These are phyloP conservation scores for Rostrohypoxylon terebratum DNA, from an alignment of 495 filamentous ascomycete genomes.

Conservation along the genomic window DNA sequence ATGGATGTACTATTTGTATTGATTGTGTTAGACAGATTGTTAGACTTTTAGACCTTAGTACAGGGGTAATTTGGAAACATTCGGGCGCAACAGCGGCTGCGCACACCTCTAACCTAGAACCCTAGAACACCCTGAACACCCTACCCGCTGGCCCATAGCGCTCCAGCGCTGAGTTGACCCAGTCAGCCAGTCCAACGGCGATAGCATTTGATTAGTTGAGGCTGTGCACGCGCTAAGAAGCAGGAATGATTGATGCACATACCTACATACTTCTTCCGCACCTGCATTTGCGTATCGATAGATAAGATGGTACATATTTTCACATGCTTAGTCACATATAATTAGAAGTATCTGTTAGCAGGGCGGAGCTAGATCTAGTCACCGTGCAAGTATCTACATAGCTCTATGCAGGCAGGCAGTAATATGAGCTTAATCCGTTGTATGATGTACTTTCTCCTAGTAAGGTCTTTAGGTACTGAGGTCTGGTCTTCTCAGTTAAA, in stretches of 20 bases:
- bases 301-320: constrained; percentile 14
- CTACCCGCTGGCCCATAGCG: constrained; percentile 15
- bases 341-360: background rate
- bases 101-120: background rate
- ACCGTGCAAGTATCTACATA: background rate
- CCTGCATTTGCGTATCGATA: background rate
- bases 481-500: background rate
- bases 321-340: background rate
- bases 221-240: constrained; percentile 46
- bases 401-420: background rate
- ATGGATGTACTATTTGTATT: background rate
- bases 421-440: background rate
- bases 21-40: background rate
- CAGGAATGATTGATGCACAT: constrained; percentile 37
- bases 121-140: too few relatives aligned
- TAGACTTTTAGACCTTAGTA: background rate
- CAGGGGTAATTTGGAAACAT: background rate
- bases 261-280: constrained; percentile 17
- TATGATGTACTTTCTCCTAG: background rate
- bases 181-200: constrained; percentile 25
- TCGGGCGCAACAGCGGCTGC: background rate
- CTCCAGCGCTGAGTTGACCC: constrained; percentile 25
- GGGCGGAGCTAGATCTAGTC: background rate
- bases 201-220: constrained; percentile 31
- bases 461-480: too few relatives aligned